phyloP scores from a whole-genome alignment of 331 rosid species.

The Malus hybrid region DNA sequence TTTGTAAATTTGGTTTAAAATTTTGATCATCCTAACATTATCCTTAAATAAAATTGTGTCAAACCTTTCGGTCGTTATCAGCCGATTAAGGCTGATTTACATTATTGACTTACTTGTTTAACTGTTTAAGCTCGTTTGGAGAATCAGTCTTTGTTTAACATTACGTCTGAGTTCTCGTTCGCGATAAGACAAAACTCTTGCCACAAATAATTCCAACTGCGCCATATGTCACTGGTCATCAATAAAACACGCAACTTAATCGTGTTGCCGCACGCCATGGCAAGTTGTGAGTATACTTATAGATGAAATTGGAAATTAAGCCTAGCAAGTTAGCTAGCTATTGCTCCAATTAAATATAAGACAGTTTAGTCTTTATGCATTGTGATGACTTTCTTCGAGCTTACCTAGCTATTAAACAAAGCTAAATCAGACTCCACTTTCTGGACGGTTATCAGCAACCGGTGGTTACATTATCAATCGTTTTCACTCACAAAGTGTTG shows the following conservation, averaged over 20 bases:
- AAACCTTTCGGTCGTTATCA: no score
- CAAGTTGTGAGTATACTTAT: not conserved
- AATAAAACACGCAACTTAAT: not conserved
- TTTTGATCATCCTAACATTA: rapidly evolving
- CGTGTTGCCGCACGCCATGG: slow-evolving; percentile 10
- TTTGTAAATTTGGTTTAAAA: no score
- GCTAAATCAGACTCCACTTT: not conserved
- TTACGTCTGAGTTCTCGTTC: not conserved
- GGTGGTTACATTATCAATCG: not conserved
- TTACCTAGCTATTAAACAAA: not conserved
- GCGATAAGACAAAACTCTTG: not conserved
- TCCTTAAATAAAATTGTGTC: not conserved
- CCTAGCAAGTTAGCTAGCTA: not conserved
- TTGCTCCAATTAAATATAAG: not conserved
- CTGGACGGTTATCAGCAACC: not conserved
- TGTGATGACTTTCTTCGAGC: not conserved
- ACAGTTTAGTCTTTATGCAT: not conserved
- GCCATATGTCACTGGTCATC: not conserved
- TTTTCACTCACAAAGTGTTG: not conserved
- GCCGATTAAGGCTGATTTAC: not conserved
- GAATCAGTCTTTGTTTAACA: not conserved
- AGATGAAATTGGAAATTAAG: not conserved
- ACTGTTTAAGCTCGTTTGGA: not conserved
- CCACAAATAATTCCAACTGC: not conserved
- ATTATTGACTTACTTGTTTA: not conserved